A percentile compares a stretch with the other conserved stretches of the same genome.
Evolutionary conservation across 108 stramenopile species (phyloP).

Genomic region (Cyclotella sp.): DNA sequence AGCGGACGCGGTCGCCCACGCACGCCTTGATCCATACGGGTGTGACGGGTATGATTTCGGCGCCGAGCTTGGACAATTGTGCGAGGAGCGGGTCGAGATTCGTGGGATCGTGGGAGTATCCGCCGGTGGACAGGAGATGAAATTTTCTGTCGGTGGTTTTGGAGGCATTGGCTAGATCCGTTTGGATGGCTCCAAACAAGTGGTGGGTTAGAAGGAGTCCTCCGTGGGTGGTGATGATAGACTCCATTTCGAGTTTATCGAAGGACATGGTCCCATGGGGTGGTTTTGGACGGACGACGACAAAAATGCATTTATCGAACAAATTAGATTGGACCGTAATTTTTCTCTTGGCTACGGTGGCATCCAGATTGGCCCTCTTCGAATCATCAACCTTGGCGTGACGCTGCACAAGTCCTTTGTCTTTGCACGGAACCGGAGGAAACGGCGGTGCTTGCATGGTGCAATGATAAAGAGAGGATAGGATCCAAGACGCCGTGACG

Average conservation of each 20-base stretch:
- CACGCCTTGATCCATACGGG: conserved; percentile 74
- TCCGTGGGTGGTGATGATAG: conserved; percentile 55
- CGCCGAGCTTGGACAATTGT: conserved; percentile 41
- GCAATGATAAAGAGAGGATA: conserved; percentile 43
- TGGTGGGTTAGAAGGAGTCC: conserved; percentile 67
- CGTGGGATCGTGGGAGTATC: conserved; percentile 10
- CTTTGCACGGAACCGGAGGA: conserved; percentile 9
- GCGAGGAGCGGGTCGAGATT: conserved; percentile 28
- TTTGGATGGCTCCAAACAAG: conserved; percentile 61
- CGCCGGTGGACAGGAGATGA: conserved; percentile 37
- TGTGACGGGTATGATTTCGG: conserved; percentile 59
- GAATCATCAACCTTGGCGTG: too few species aligned
- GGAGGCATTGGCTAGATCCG: conserved; percentile 28
- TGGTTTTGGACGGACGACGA: conserved; percentile 42
- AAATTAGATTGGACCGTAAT: conserved; percentile 24
- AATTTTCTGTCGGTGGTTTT: conserved; percentile 39
- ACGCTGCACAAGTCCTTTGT: conserved; percentile 3
- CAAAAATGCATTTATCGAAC: conserved; percentile 71
- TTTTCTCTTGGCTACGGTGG: conserved; percentile 1
- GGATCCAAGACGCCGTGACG: conserved; percentile 67
- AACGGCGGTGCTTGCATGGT: conserved; percentile 27
- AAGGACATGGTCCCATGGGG: conserved; percentile 48
- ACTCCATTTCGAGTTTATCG: conserved; percentile 55
- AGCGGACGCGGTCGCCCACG: conserved; percentile 38
- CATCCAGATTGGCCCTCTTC: conserved; percentile 1